Percentiles rank a stretch among this genome's conserved stretches.
phyloP scores from a whole-genome alignment of 257 asterid genomes.

The Osmanthus fragrans region DNA sequence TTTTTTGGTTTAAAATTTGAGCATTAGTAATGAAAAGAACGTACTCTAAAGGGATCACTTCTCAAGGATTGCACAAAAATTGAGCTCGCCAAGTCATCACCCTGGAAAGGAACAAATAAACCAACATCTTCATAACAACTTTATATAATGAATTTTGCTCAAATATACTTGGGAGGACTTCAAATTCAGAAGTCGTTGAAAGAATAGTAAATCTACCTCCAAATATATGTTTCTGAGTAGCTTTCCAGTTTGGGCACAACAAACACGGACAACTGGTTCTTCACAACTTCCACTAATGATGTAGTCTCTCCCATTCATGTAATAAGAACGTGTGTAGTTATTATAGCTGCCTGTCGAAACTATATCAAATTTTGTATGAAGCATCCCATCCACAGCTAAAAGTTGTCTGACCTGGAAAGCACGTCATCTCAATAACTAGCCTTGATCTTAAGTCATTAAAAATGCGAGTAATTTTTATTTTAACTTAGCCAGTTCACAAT shows the following conservation, averaged over 20 bases:
- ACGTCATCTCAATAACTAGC: conserved; percentile 7
- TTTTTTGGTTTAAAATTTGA: not conserved
- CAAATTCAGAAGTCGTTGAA: not conserved
- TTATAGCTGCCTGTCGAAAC: conserved; percentile 62
- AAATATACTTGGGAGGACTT: not conserved
- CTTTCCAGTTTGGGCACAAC: not conserved
- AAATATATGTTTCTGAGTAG: not conserved
- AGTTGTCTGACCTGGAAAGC: conserved; percentile 68
- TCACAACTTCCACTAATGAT: conserved; percentile 78
- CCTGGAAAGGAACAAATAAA: conserved; percentile 35
- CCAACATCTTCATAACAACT: conserved; percentile 1
- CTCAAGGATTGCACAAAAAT: conserved; percentile 72
- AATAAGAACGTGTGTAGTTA: conserved; percentile 83
- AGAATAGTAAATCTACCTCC: not conserved
- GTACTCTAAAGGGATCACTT: conserved; percentile 82
- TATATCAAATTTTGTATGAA: conserved; percentile 66
- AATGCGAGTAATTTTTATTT: not conserved
- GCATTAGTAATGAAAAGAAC: conserved; percentile 19
- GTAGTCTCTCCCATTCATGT: conserved; percentile 83
- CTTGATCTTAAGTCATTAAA: not conserved
- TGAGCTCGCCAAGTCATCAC: conserved; percentile 41
- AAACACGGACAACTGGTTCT: conserved; percentile 53
- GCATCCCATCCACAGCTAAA: conserved; percentile 68
- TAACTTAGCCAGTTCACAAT: not conserved
- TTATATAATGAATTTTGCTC: not conserved